These are phyloP conservation scores for Diplosphaera chodatii DNA, from an alignment of 139 green algal genomes.

Conservation along the genomic window DNA sequence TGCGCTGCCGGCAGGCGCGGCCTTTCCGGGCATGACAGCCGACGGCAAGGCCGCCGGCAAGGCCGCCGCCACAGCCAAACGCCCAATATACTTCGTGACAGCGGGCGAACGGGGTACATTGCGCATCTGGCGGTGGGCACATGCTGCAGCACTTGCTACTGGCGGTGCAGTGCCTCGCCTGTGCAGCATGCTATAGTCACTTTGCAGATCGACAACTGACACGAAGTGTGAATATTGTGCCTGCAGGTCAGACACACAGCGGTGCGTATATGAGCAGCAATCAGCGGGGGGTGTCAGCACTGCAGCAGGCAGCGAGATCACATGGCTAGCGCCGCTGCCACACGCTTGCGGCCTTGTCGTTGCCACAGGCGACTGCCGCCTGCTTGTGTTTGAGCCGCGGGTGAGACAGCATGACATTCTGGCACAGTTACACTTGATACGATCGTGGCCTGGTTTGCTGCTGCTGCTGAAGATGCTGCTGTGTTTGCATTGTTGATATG, in stretches of 20 bases:
- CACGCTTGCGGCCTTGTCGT: conserved; percentile 39
- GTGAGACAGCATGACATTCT: no score
- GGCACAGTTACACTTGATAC: no score
- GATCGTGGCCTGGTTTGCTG: no score
- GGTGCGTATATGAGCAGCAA: conserved; percentile 47
- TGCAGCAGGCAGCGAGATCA: conserved; percentile 40
- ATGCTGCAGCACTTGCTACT: background rate
- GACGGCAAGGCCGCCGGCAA: conserved; percentile 1
- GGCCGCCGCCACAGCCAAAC: conserved; percentile 9
- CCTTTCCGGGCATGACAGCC: conserved; percentile 40
- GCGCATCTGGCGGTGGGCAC: conserved; percentile 55
- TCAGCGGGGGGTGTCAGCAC: conserved; percentile 6
- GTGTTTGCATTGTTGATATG: no score
- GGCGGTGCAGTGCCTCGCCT: no score
- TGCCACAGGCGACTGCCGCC: conserved; percentile 67
- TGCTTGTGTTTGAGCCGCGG: conserved; percentile 52
- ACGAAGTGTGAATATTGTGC: no score
- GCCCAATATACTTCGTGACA: conserved; percentile 63
- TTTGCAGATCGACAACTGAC: no score
- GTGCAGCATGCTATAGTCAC: no score
- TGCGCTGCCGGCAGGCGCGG: conserved; percentile 15
- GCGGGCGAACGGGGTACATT: conserved; percentile 73
- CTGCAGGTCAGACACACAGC: background rate
- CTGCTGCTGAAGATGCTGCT: no score
- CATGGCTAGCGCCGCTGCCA: conserved; percentile 48